Evolutionary conservation across 805 yeast species (phyloP).

Genomic region (Pichia insulana): DNA sequence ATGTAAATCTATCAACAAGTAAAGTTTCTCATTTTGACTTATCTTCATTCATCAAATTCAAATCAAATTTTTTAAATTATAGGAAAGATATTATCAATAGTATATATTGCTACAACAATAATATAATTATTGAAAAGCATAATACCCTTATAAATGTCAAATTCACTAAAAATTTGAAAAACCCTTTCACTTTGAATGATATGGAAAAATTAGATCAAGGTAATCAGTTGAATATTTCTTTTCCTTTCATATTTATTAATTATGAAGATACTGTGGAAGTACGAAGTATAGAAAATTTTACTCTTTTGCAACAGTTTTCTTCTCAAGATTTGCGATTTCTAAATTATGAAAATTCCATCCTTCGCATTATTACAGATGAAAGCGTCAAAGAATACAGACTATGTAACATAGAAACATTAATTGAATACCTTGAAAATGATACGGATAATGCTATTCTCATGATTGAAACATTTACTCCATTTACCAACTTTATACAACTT

Average conservation of each 20-base stretch:
- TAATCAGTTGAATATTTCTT: slow-evolving; percentile 24
- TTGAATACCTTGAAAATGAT: not conserved
- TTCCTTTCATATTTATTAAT: slow-evolving; percentile 32
- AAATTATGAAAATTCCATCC: slow-evolving; percentile 16
- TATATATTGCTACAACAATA: not conserved
- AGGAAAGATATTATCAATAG: not conserved
- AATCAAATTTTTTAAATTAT: not conserved
- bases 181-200: not conserved
- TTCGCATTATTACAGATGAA: slow-evolving; percentile 23
- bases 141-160: not conserved
- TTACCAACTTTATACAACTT: slow-evolving; percentile 27
- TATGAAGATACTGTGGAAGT: slow-evolving; percentile 29
- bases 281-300: slow-evolving; percentile 30
- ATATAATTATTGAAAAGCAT: not conserved
- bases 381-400: slow-evolving; percentile 18
- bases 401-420: not conserved
- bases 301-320: slow-evolving; percentile 26
- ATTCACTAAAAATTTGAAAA: not conserved
- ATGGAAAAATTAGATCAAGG: slow-evolving; percentile 12
- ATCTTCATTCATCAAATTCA: slow-evolving; percentile 1
- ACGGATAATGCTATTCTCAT: slow-evolving; percentile 37
- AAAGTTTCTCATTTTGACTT: not conserved
- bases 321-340: slow-evolving; percentile 18
- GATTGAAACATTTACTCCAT: slow-evolving; percentile 26
- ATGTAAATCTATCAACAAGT: slow-evolving; percentile 4